A percentile compares a stretch with the other conserved stretches of the same genome.
phyloP scores from a whole-genome alignment of 495 filamentous ascomycete genomes.

The Pyrenula massariospora region DNA sequence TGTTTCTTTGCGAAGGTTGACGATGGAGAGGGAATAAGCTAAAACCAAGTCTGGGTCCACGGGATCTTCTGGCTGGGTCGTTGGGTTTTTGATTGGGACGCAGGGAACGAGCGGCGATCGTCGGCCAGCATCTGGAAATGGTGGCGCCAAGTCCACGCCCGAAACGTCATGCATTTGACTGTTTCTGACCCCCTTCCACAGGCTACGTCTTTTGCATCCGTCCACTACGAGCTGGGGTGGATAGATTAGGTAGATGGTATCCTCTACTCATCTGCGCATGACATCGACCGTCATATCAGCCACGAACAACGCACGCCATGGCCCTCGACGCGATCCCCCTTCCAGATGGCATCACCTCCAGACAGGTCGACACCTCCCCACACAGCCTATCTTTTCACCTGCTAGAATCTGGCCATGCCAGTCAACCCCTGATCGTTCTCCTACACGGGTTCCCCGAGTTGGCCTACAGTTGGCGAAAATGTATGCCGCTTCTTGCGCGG shows the following conservation, averaged over 20 bases:
- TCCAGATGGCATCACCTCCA: conserved; percentile 35
- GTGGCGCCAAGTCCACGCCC: background rate
- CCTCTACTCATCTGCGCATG: too few relatives aligned
- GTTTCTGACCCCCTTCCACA: conserved; percentile 7
- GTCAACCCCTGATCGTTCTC: conserved; percentile 47
- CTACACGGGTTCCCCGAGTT: conserved; percentile 59
- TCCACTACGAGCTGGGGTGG: too few relatives aligned
- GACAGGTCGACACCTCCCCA: conserved; percentile 32
- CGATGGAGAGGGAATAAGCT: too few relatives aligned
- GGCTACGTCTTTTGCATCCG: conserved; percentile 3
- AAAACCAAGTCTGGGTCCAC: background rate
- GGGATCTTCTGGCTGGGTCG: background rate
- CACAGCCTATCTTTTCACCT: conserved; percentile 48
- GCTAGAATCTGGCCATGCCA: conserved; percentile 37
- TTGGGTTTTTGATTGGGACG: background rate
- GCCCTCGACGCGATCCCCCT: conserved; percentile 36
- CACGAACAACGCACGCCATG: background rate
- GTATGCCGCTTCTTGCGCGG: conserved; percentile 41
- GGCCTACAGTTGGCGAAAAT: conserved; percentile 57
- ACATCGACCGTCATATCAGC: too few relatives aligned
- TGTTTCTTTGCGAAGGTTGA: too few relatives aligned
- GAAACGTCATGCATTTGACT: background rate
- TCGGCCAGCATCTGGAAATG: background rate
- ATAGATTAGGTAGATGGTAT: too few relatives aligned
- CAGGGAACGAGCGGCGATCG: background rate